Conservation (phyloP, 768 basidiomycete species). For the Lactifluus hygrophoroides region DNA sequence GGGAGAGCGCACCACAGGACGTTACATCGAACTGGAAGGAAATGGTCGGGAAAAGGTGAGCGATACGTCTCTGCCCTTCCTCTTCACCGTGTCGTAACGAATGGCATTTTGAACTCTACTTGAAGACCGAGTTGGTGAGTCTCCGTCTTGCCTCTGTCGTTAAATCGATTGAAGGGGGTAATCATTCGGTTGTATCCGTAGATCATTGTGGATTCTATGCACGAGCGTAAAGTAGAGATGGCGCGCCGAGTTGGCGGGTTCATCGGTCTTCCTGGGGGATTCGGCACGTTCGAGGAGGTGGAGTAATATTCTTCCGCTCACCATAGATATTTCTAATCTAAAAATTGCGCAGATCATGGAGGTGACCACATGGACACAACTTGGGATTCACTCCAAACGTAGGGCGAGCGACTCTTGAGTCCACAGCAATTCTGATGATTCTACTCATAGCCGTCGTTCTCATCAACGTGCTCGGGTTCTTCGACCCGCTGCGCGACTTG, state of each 20-base stretch:
- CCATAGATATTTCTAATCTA: neutral
- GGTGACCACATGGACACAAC: constrained; percentile 90
- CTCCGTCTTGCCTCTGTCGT: neutral
- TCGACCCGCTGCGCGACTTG: constrained; percentile 69
- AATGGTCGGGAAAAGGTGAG: constrained; percentile 31
- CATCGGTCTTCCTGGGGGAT: constrained; percentile 86
- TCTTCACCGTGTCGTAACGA: neutral
- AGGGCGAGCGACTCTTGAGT: constrained; percentile 23
- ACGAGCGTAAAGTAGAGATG: constrained; percentile 88
- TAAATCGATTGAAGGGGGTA: neutral
- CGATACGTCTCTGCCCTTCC: no score
- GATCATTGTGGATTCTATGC: constrained; percentile 76
- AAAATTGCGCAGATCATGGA: constrained; percentile 56
- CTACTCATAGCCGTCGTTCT: constrained; percentile 61
- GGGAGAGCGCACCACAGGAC: constrained; percentile 35
- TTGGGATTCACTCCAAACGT: constrained; percentile 85
- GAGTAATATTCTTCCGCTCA: neutral
- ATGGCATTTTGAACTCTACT: neutral
- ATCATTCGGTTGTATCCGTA: constrained; percentile 21
- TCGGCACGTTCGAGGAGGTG: constrained; percentile 93
- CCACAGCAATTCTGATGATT: neutral
- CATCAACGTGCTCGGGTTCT: constrained; percentile 81
- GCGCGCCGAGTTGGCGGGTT: constrained; percentile 74
- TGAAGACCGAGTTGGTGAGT: constrained; percentile 5
- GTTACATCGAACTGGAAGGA: constrained; percentile 26